These are phyloP conservation scores for Ascocoryne sarcoides DNA, from an alignment of 2,329 filamentous ascomycete species.

Conservation along the genomic window DNA sequence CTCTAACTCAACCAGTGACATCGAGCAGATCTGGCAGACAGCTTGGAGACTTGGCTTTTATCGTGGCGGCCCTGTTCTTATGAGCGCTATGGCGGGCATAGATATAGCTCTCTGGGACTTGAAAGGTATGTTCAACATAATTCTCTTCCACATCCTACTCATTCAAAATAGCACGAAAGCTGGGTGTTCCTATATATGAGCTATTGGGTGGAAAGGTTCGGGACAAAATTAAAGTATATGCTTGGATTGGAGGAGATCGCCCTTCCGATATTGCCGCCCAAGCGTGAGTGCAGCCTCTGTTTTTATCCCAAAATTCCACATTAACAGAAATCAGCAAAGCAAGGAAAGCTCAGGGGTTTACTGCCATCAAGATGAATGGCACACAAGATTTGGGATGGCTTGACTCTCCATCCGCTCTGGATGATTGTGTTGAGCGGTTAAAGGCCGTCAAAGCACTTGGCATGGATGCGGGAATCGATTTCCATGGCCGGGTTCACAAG, in stretches of 20 bases:
- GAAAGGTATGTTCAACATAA: slow-evolving; percentile 1
- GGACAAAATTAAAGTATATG: slow-evolving; percentile 62
- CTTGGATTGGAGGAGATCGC: slow-evolving; percentile 70
- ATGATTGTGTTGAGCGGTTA: slow-evolving; percentile 56
- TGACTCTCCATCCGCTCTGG: slow-evolving; percentile 57
- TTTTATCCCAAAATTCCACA: background rate
- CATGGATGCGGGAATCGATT: slow-evolving; percentile 67
- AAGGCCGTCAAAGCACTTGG: slow-evolving; percentile 60
- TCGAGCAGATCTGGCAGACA: slow-evolving; percentile 73
- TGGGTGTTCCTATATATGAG: slow-evolving; percentile 62
- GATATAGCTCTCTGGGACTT: slow-evolving; percentile 46
- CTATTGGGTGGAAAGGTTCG: slow-evolving; percentile 68
- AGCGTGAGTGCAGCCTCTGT: slow-evolving; percentile 37
- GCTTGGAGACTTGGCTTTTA: slow-evolving; percentile 67
- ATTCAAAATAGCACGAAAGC: slow-evolving; percentile 37
- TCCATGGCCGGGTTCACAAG: slow-evolving; percentile 68
- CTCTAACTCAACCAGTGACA: slow-evolving; percentile 43
- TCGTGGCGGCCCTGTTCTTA: slow-evolving; percentile 69
- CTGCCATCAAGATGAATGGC: slow-evolving; percentile 68
- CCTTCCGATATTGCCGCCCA: slow-evolving; percentile 56
- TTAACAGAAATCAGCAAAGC: slow-evolving; percentile 36
- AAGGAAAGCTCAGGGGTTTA: slow-evolving; percentile 53
- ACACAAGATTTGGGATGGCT: slow-evolving; percentile 71
- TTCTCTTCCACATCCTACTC: background rate
- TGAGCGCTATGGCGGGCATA: slow-evolving; percentile 68